Conservation (phyloP, 2,329 filamentous ascomycete genomes). For the Dryadomyces quercivorus region DNA sequence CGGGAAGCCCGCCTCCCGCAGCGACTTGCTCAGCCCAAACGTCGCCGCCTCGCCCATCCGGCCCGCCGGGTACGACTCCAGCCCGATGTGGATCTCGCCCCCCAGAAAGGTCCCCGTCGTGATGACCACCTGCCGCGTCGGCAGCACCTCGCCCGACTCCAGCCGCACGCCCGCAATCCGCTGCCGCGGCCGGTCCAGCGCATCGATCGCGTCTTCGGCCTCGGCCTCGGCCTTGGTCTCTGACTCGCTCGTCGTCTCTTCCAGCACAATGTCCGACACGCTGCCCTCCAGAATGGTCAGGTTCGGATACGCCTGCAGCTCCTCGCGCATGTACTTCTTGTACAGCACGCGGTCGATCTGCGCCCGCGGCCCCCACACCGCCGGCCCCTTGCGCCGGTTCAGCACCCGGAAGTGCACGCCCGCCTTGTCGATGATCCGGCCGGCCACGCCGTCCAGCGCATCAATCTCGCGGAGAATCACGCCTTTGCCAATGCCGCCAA, state of each 20-base stretch:
- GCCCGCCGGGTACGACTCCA: constrained; percentile 74
- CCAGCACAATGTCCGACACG: constrained; percentile 81
- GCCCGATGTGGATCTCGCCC: constrained; percentile 90
- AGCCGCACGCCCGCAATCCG: constrained; percentile 76
- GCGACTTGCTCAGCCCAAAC: constrained; percentile 80
- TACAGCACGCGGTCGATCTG: constrained; percentile 91
- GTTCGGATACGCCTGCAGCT: constrained; percentile 66
- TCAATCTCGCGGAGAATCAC: constrained; percentile 94
- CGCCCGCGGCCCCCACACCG: constrained; percentile 91
- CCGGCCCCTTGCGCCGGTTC: constrained; percentile 82
- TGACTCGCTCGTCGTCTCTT: constrained; percentile 31
- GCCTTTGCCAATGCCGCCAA: constrained; percentile 97
- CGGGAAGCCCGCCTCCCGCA: constrained; percentile 77
- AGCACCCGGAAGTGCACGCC: constrained; percentile 88
- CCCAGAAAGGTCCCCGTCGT: constrained; percentile 93
- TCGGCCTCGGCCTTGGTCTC: constrained; percentile 18
- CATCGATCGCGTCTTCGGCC: constrained; percentile 28
- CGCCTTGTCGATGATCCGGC: constrained; percentile 81
- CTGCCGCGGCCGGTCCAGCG: constrained; percentile 22
- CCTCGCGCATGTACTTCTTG: constrained; percentile 79
- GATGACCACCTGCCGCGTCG: constrained; percentile 74
- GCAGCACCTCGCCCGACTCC: constrained; percentile 75
- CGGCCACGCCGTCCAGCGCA: constrained; percentile 81
- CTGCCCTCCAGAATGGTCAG: constrained; percentile 73
- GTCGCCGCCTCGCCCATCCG: constrained; percentile 91